These are phyloP conservation scores for Aspergillus ellipticus DNA, from an alignment of 495 filamentous ascomycete species.

Conservation along the genomic window DNA sequence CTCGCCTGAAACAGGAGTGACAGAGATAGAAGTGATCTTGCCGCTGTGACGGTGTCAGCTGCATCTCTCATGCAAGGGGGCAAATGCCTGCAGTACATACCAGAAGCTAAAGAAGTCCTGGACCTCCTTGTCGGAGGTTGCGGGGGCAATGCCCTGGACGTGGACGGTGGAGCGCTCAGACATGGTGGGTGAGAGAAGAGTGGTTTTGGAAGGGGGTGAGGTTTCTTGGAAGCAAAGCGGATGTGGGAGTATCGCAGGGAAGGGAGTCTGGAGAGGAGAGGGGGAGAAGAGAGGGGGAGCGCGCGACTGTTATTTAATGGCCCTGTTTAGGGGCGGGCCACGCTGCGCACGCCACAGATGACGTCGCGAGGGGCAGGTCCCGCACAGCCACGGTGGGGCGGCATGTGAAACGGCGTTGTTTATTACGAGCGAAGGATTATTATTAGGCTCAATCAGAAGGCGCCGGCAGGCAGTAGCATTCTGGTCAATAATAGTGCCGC, in stretches of 20 bases:
- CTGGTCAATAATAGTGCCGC: neutral
- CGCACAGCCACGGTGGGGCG: conserved; percentile 24
- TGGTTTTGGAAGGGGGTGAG: too few species aligned
- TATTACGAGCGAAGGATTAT: neutral
- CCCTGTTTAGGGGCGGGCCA: neutral
- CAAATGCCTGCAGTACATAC: conserved; percentile 44
- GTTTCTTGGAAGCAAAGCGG: too few species aligned
- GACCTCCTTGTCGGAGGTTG: conserved; percentile 85
- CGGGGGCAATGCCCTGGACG: conserved; percentile 73
- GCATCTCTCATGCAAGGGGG: conserved; percentile 2
- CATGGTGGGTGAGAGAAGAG: conserved; percentile 30
- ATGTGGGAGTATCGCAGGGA: too few species aligned
- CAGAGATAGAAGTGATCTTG: conserved; percentile 79
- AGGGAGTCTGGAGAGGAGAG: neutral
- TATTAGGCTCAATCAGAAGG: neutral
- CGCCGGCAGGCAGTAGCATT: conserved; percentile 13
- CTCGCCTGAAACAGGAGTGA: conserved; percentile 62
- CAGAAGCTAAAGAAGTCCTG: conserved; percentile 99
- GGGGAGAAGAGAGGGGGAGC: neutral
- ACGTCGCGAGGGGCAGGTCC: conserved; percentile 12
- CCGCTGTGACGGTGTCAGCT: conserved; percentile 56
- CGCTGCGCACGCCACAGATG: conserved; percentile 10
- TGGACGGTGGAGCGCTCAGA: conserved; percentile 47
- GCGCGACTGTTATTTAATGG: conserved; percentile 1
- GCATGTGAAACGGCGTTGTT: conserved; percentile 7